These are phyloP conservation scores for Aspergillus phoenicis DNA, from an alignment of 2,329 filamentous ascomycete species.

Conservation along the genomic window DNA sequence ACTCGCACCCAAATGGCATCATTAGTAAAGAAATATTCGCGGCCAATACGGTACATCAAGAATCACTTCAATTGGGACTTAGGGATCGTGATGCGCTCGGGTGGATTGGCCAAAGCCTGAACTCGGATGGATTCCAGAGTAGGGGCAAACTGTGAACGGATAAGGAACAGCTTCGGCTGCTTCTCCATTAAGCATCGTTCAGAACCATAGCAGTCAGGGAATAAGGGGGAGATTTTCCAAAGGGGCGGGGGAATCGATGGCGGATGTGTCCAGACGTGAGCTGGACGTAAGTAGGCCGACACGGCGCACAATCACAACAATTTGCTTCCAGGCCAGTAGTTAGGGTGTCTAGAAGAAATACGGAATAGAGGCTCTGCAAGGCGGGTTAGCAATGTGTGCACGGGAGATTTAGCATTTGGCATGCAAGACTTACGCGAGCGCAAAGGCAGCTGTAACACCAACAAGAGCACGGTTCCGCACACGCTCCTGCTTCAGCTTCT, in stretches of 20 bases:
- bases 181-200: constrained; percentile 1
- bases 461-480: constrained; percentile 83
- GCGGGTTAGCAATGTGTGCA: constrained; percentile 31
- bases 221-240: background rate
- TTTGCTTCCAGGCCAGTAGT: background rate
- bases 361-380: constrained; percentile 47
- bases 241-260: background rate
- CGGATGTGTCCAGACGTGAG: background rate
- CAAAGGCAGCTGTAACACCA: constrained; percentile 82
- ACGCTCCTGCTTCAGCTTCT: constrained; percentile 79
- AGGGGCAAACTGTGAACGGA: constrained; percentile 9
- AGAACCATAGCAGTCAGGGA: constrained; percentile 6
- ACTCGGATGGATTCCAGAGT: constrained; percentile 12
- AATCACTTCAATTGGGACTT: constrained; percentile 17
- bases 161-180: background rate
- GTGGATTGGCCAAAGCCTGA: constrained; percentile 12
- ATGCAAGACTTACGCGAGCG: constrained; percentile 74
- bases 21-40: constrained; percentile 23
- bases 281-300: background rate
- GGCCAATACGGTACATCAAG: constrained; percentile 28
- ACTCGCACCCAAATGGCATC: constrained; percentile 19
- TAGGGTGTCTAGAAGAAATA: constrained; percentile 46
- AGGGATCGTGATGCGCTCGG: constrained; percentile 9
- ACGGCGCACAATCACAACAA: background rate
- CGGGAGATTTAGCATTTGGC: background rate